Evolutionary conservation across 1,139 yeast species (phyloP), one percentile per base, ranked within the genome.

Genomic region (Kurtzmaniella quercitrusa): DNA sequence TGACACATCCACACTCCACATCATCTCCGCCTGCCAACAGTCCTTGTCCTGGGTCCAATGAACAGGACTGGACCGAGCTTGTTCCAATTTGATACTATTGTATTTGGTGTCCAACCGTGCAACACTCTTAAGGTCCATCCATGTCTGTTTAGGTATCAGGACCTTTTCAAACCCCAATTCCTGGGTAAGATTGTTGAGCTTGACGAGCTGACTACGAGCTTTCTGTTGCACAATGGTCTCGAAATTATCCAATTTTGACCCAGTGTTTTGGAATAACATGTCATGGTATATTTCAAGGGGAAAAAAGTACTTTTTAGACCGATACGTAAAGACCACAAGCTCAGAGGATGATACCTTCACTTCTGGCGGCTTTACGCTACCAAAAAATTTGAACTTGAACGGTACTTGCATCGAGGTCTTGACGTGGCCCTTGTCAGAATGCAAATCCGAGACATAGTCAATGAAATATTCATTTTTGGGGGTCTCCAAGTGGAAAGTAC

Each of bases 201-300:
- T 50, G 2, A 49, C 51, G 21, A 59, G 51, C 42, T 55, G 49
- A n/a, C 55, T 52, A 34, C 58, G 56, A 48, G 59, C 59, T 27
- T 57, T 62, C 34, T 55, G 53, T 17, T 61, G 51, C 11, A 63
- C 59, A 14, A 59, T 55, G 9, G 54, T 42, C 42, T 62, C 66
- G 34, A 63, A 60, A 33, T 56, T 57, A 24, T 57, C 62, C 25
- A 34, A 27, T 25, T 39, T 41, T 18, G 27, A 14, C 3, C 36
- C 15, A n/a, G 18, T 37, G 27, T 42, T 42, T 16, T 42, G 36
- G 48, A 60, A 63, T 38, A 62, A 59, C 62, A 62, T 55, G 37
- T 60, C 65, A 44, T 62, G 65, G 46, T 57, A 59, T 41, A 63
- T 45, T 43, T 63, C 68, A 11, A 63, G 49, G 1, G 68, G 66